Evolutionary conservation across 2,329 filamentous ascomycete species (phyloP), one percentile per base, ranked within the genome.

Genomic region (Fusarium sp.): DNA sequence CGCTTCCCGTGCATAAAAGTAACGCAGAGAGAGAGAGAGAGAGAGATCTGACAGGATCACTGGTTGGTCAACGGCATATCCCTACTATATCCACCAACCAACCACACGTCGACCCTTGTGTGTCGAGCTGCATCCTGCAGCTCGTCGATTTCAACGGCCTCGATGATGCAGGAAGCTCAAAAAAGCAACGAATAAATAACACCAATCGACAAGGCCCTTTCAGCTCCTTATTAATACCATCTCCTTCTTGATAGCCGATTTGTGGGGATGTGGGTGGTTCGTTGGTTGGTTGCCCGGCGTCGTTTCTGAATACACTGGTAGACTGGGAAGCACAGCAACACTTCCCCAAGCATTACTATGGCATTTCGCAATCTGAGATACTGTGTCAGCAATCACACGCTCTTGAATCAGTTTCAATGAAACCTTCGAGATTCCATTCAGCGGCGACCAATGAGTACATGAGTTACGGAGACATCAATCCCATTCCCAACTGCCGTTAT

Each of bases 91-190:
- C 43, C 45, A 55, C 42, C 49, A 49, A 41, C 46, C 44, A 49
- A 44, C 50, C 49, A 51, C 48, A 29, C 37, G 13, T 27, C 39
- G 44, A 32, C 47, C 53, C 56, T 33, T 29, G 27, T 57, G 50
- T 56, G 57, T 56, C 60, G 53, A 56, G 61, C 65, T 57, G 33
- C 57, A 56, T 49, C 63, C 63, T 68, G 67, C 67, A 68, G 65
- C 53, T 49, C 53, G 48, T 65, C 61, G 67, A 67, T 62, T 59
- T 59, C 57, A 70, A 68, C 63, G 65, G 67, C 46, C 51, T 48
- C 54, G 54, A 54, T 59, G 52, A 65, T 68, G 63, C 64, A 68
- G 53, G 49, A 43, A 39, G 60, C 67, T 61, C 60, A 39, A 64
- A 65, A 64, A 62, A 58, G 62, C 55, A 64, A 58, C 52, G 38